Evolutionary conservation across 1,284 basidiomycete species (phyloP).

Genomic region (Bjerkandera adusta): DNA sequence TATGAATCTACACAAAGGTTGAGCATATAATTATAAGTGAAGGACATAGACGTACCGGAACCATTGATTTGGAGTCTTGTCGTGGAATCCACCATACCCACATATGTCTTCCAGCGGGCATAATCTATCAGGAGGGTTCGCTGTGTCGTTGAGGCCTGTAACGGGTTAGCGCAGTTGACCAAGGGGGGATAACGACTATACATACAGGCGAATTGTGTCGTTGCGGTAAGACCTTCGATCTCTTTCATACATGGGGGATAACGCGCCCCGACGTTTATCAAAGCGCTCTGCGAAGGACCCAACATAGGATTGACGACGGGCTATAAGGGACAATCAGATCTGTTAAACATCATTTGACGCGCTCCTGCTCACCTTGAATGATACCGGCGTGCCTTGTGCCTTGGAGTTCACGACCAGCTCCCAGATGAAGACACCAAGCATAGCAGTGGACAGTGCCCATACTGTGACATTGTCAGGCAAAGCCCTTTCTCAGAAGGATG

Average conservation of each 20-base stretch:
- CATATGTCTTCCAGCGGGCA: constrained; percentile 86
- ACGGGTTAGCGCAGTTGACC: background rate
- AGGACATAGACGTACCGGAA: constrained; percentile 55
- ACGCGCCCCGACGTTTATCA: constrained; percentile 90
- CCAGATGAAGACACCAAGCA: constrained; percentile 75
- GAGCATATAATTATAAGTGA: background rate
- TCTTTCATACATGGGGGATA: constrained; percentile 89
- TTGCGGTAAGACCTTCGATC: constrained; percentile 59
- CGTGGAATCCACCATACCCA: constrained; percentile 83
- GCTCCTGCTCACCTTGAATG: constrained; percentile 68
- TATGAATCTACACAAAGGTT: constrained; percentile 58
- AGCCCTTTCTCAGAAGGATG: background rate
- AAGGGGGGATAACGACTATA: constrained; percentile 4
- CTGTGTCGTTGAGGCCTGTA: constrained; percentile 71
- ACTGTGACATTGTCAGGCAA: constrained; percentile 37
- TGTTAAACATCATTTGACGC: background rate
- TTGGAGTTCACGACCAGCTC: constrained; percentile 75
- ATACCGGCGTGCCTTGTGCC: constrained; percentile 76
- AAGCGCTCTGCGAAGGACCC: constrained; percentile 81
- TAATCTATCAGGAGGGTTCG: constrained; percentile 63
- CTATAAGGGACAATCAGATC: constrained; percentile 20
- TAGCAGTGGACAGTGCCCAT: constrained; percentile 59
- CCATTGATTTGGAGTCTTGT: constrained; percentile 76
- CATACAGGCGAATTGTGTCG: constrained; percentile 65
- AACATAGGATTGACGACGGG: constrained; percentile 84